phyloP scores from a whole-genome alignment of 192 early-diverging fungal genomes.

The Paraglomus occultum region DNA sequence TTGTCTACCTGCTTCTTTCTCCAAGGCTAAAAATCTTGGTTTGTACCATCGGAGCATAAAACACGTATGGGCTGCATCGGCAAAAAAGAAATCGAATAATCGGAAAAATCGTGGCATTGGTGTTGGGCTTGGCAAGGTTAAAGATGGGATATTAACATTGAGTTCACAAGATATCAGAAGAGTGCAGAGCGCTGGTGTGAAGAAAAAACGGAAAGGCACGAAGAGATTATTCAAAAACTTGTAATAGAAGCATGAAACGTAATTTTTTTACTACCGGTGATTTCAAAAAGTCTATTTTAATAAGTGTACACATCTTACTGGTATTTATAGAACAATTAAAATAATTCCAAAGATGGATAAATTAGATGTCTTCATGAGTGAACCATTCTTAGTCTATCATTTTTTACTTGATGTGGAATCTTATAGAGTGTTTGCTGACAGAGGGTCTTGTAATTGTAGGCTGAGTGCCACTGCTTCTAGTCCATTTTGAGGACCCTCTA shows the following conservation, averaged over 20 bases:
- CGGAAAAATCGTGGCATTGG: slow-evolving; percentile 39
- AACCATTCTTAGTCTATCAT: too few species aligned
- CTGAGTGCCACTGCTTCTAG: slow-evolving; percentile 5
- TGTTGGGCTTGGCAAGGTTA: slow-evolving; percentile 42
- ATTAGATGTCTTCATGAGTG: too few species aligned
- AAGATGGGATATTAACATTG: slow-evolving; percentile 39
- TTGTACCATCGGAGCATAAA: slow-evolving; percentile 42
- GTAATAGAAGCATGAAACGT: too few species aligned
- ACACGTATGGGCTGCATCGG: slow-evolving; percentile 37
- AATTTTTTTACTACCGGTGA: too few species aligned
- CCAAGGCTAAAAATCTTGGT: slow-evolving; percentile 41
- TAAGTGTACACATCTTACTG: too few species aligned
- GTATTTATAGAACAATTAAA: too few species aligned
- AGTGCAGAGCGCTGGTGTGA: slow-evolving; percentile 10
- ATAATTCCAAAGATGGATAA: too few species aligned
- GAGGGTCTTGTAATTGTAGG: slow-evolving; percentile 4
- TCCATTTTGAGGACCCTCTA: background rate
- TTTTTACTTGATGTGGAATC: too few species aligned
- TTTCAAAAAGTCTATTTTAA: too few species aligned
- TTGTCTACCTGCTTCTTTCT: background rate
- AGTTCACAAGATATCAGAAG: slow-evolving; percentile 41
- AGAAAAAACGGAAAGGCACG: too few species aligned
- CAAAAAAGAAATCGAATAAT: slow-evolving; percentile 22
- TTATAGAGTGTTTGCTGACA: too few species aligned
- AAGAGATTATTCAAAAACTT: too few species aligned